Base-by-base conservation (phyloP, 1,139 yeast species). In the Debaryomyces subglobosus region DNA sequence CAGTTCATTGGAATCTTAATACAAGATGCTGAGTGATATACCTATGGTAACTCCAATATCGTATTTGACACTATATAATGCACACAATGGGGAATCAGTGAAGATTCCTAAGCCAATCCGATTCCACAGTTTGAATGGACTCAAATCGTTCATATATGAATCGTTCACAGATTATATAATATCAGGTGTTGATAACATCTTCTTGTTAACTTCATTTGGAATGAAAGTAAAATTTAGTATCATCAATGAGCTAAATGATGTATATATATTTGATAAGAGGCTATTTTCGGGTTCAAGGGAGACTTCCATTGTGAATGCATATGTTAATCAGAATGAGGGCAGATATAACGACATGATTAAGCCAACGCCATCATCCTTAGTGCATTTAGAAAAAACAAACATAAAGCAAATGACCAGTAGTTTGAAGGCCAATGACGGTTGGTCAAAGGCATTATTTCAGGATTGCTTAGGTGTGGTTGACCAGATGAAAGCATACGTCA, bases 171-270 rank as follows among this genome's bases (percentile, higher is more conserved):
- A 56, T 39, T 55, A 58, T 39, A 44, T 57, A 10, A 57, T 82
- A 56, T 66, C 63, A 35, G 70, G 74, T 0, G 48, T 56, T 1
- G 79, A 74, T 23, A 78, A 82, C 54, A 62, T 84, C 39, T 81
- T 86, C 54, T 65, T 86, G n/a, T 65, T 86, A 39, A 77, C 88
- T 0, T 81, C 89, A 2, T 85, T 79, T 65, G 94, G 91, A 0
- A 75, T 79, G 42, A 82, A 79, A 56, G 69, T 85, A 54, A 83
- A 80, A 61, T 82, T 74, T 56, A 69, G 74, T 35, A 74, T 78
- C 59, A 67, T 80, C 44, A 71, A 72, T 53, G 79, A 74, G 44
- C 57, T 71, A 30, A 68, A 67, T 46, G 86, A 82, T 48, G 69
- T 85, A 3, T 85, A 78, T 61, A 82, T 81, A 0, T 85, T 75